Base-by-base conservation (phyloP, 148 eudicot species). In the Simmondsia chinensis region DNA sequence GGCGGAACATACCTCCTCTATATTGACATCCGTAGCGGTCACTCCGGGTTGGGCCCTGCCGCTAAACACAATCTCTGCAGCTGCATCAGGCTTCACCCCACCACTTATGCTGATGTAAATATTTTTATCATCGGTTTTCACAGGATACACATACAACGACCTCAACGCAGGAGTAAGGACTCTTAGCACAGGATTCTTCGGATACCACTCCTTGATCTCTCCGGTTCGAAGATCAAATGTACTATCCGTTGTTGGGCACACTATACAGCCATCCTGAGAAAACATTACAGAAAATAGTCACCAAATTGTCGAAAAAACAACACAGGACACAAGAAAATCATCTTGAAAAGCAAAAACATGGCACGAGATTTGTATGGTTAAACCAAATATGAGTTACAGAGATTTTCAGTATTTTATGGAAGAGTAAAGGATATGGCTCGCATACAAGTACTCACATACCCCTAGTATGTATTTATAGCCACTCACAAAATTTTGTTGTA, bases 171-270 rank as follows among this genome's bases (percentile, higher is more conserved):
- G 95, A n/a, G 95, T 89, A 47, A 89, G 84, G 48, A 60, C 71
- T 63, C 95, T 69, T 33, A 84, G 69, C 33, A 89, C 95, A 0
- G 97, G 93, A 58, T 89, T 89, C 10, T 89, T 89, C 5, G 97
- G 97, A 72, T 84, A 89, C 95, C 97, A 89, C 16, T 89, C 93
- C 66, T 67, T 84, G 39, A 84, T 63, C 15, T 69, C 74, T 42
- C 97, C 97, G 15, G 79, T 89, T 50, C 75, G 76, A 50, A 89
- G 79, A 66, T 81, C 84, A 52, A 75, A 89, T 42, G 95, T 84
- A 73, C 97, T 89, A 31, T 84, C 97, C 30, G 97, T 89, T 45
- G 93, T 61, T 6, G 97, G 97, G 76, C 97, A 89, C 43, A 89
- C 71, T 22, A 89, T 81, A 51, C 97, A 89, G 28, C 97, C 97